Evolutionary conservation across 495 filamentous ascomycete species (phyloP).

Genomic region (Aspergillus campestris): DNA sequence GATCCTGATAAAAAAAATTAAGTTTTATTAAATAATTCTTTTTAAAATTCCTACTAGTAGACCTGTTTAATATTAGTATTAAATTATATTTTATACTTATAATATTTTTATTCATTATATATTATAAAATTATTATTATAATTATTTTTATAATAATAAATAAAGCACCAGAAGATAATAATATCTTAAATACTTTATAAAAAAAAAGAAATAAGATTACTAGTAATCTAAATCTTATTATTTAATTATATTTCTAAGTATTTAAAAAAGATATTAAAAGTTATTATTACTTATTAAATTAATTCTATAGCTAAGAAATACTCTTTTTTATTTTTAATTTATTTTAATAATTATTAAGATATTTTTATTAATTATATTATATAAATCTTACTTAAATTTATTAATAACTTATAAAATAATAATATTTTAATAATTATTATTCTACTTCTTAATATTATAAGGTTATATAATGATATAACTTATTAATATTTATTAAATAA

Average conservation of each 20-base stretch:
- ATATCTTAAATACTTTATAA: constrained; percentile 14
- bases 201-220: constrained; percentile 15
- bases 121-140: constrained; percentile 11
- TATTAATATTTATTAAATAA: no score
- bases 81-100: constrained; percentile 8
- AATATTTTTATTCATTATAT: constrained; percentile 8
- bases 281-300: no score
- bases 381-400: no score
- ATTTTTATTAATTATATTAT: no score
- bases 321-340: no score
- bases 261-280: constrained; percentile 18
- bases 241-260: constrained; percentile 24
- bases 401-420: no score
- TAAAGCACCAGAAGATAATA: constrained; percentile 19
- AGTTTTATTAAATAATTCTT: constrained; percentile 18
- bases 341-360: no score
- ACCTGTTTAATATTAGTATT: constrained; percentile 16
- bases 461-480: no score
- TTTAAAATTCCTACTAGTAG: constrained; percentile 5
- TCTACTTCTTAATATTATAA: no score
- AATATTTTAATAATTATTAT: no score
- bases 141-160: constrained; percentile 8
- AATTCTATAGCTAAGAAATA: no score
- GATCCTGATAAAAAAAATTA: constrained; percentile 7
- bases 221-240: constrained; percentile 19